phyloP scores from a whole-genome alignment of 169 alveolate genomes.

The Cyclospora cayetanensis region DNA sequence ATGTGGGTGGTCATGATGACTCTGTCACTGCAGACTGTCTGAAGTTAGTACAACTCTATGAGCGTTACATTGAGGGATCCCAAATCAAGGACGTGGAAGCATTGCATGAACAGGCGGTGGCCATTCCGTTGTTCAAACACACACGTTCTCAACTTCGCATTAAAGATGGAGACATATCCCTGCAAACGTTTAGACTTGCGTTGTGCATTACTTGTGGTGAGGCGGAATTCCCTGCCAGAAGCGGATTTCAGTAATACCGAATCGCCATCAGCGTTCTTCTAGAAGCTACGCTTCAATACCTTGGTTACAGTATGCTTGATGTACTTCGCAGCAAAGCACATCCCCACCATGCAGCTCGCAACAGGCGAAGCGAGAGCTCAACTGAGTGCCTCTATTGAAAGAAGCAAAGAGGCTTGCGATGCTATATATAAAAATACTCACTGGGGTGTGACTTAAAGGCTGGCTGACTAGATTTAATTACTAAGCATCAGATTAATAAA shows the following conservation, averaged over 20 bases:
- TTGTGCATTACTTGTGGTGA: conserved; percentile 53
- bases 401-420: conserved; percentile 45
- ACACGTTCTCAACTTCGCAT: neutral
- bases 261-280: too few species aligned
- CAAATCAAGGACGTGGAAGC: conserved; percentile 21
- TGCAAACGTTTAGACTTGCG: conserved; percentile 24
- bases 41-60: conserved; percentile 30
- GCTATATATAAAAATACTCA: neutral
- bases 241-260: too few species aligned
- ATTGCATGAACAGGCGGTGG: conserved; percentile 33
- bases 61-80: conserved; percentile 26
- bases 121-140: neutral
- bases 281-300: too few species aligned
- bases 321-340: conserved; percentile 59
- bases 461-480: too few species aligned
- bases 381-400: conserved; percentile 18
- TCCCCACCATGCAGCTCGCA: conserved; percentile 46
- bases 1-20: too few species aligned
- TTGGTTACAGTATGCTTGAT: too few species aligned
- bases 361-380: conserved; percentile 2
- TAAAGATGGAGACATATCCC: neutral
- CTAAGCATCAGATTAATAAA: too few species aligned
- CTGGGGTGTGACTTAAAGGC: neutral
- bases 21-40: conserved; percentile 23
- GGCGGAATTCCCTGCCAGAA: neutral